Conservation (phyloP, 1,139 yeast species). For the Kurtzmaniella quercitrusa region DNA sequence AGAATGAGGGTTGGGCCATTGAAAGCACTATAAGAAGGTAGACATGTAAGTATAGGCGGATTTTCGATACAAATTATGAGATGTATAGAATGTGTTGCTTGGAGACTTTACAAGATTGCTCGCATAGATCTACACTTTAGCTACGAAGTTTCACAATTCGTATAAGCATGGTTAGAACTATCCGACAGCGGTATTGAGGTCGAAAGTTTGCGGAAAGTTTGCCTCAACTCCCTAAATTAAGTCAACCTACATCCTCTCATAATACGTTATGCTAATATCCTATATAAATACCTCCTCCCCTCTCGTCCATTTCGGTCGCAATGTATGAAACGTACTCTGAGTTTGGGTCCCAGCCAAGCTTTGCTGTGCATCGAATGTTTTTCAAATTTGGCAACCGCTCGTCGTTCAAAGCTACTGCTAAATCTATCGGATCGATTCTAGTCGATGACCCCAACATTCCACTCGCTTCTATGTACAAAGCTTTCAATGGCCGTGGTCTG, state of each 20-base stretch:
- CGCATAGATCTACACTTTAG: too few species aligned
- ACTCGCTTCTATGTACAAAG: constrained; percentile 72
- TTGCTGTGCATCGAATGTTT: constrained; percentile 63
- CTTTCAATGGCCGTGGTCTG: constrained; percentile 53
- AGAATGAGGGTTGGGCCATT: neutral
- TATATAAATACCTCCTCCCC: constrained; percentile 41
- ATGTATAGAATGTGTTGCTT: too few species aligned
- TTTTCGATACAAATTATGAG: too few species aligned
- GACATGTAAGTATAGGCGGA: too few species aligned
- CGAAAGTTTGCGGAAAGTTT: too few species aligned
- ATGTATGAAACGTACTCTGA: constrained; percentile 57
- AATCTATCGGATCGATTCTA: constrained; percentile 81
- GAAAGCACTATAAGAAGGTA: too few species aligned
- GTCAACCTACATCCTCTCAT: neutral
- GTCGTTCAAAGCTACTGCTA: constrained; percentile 80
- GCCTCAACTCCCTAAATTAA: neutral
- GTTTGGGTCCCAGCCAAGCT: constrained; percentile 83
- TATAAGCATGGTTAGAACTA: too few species aligned
- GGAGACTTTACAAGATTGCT: too few species aligned
- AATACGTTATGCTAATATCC: constrained; percentile 25
- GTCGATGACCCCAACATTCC: constrained; percentile 85
- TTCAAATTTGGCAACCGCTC: constrained; percentile 66
- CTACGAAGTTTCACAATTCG: too few species aligned
- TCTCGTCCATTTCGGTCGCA: constrained; percentile 34
- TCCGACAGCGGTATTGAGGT: too few species aligned